phyloP scores from a whole-genome alignment of 345 rosid species.

The Salix purpurea region DNA sequence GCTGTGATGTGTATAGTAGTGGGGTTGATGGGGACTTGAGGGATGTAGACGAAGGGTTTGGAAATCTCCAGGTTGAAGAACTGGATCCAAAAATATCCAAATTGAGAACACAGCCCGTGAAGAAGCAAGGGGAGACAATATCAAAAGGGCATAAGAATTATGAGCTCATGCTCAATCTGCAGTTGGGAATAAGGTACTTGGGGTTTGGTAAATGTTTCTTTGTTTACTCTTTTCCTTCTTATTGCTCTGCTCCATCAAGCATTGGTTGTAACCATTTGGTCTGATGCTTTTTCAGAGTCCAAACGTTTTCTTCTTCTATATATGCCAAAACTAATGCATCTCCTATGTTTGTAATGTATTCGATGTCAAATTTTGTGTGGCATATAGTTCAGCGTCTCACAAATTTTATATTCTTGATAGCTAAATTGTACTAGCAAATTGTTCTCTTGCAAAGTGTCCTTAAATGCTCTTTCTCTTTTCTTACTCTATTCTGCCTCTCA shows the following conservation, averaged over 20 bases:
- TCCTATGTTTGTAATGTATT: not conserved
- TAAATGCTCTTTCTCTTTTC: not conserved
- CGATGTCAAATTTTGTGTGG: not conserved
- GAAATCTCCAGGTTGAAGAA: slow-evolving; percentile 41
- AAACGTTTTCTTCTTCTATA: not conserved
- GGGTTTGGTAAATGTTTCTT: not conserved
- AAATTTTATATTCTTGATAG: not conserved
- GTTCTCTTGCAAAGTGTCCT: not conserved
- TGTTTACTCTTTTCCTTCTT: not conserved
- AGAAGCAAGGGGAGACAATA: slow-evolving; percentile 80
- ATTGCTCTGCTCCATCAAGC: not conserved
- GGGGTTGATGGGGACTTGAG: slow-evolving; percentile 34
- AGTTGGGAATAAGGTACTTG: slow-evolving; percentile 84
- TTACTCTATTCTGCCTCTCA: not conserved
- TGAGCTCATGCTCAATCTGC: slow-evolving; percentile 97
- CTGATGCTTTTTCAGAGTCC: not conserved
- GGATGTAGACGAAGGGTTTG: slow-evolving; percentile 43
- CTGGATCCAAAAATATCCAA: slow-evolving; percentile 28
- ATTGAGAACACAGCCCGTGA: slow-evolving; percentile 52
- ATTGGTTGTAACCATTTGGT: not conserved
- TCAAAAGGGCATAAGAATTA: slow-evolving; percentile 92
- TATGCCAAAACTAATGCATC: not conserved
- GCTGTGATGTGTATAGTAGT: slow-evolving; percentile 12
- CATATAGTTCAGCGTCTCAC: not conserved
- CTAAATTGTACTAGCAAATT: not conserved